These are phyloP conservation scores for Fraxinus greggii DNA, from an alignment of 305 asterid genomes.

Conservation along the genomic window DNA sequence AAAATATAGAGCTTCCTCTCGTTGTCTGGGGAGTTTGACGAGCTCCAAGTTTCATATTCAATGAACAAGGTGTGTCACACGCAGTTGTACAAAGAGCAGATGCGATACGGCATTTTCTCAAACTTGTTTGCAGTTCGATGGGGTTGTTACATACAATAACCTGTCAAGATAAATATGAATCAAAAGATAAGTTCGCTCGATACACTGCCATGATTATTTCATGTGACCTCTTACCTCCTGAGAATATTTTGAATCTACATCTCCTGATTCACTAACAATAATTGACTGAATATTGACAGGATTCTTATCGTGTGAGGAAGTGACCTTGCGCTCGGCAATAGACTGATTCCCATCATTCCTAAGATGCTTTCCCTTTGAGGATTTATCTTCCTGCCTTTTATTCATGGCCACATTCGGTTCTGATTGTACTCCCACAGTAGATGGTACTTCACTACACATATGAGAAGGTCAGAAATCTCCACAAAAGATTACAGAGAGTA, in stretches of 20 bases:
- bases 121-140: constrained; percentile 49
- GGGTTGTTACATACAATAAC: constrained; percentile 32
- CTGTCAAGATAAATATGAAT: constrained; percentile 42
- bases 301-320: constrained; percentile 29
- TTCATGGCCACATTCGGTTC: constrained; percentile 35
- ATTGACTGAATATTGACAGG: constrained; percentile 27
- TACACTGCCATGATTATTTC: not conserved
- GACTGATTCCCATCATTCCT: constrained; percentile 36
- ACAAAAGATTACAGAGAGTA: constrained; percentile 23
- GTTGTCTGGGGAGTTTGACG: constrained; percentile 67
- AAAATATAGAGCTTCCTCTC: constrained; percentile 73
- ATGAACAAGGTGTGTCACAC: constrained; percentile 60
- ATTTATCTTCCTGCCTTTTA: constrained; percentile 43
- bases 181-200: constrained; percentile 4
- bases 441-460: constrained; percentile 49
- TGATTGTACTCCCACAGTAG: constrained; percentile 36
- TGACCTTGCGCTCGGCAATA: constrained; percentile 28
- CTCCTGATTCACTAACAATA: constrained; percentile 25
- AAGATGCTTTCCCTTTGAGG: constrained; percentile 42
- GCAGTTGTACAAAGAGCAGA: constrained; percentile 36
- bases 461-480: constrained; percentile 20
- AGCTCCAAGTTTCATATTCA: constrained; percentile 33
- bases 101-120: constrained; percentile 69
- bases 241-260: constrained; percentile 29
- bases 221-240: constrained; percentile 47